Conservation (phyloP, 1,139 yeast genomes). For the Pichia norvegensis region DNA sequence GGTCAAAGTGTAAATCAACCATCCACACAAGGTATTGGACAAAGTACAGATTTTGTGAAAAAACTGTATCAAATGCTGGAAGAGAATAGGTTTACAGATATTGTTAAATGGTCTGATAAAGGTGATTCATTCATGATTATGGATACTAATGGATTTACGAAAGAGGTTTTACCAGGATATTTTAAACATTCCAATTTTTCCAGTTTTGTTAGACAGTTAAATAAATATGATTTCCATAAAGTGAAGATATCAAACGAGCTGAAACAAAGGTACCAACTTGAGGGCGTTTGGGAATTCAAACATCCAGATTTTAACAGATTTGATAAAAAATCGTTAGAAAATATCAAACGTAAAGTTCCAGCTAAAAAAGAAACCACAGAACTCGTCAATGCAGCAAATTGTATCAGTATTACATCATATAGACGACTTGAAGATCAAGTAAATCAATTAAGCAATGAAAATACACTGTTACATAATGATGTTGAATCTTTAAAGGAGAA, state of each 20-base stretch:
- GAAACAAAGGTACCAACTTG: conserved; percentile 45
- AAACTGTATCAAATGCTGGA: conserved; percentile 79
- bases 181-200: conserved; percentile 94
- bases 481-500: conserved; percentile 15
- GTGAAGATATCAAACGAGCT: conserved; percentile 41
- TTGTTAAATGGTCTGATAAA: conserved; percentile 74
- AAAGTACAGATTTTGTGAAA: conserved; percentile 60
- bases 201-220: conserved; percentile 86
- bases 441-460: conserved; percentile 21
- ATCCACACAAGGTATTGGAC: conserved; percentile 1
- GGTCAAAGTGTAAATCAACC: background rate
- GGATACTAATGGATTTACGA: conserved; percentile 85
- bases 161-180: conserved; percentile 75
- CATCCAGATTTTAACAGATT: conserved; percentile 80
- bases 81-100: conserved; percentile 60
- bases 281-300: conserved; percentile 88
- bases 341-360: conserved; percentile 76
- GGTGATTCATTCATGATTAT: conserved; percentile 86
- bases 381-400: conserved; percentile 8
- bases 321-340: conserved; percentile 63
- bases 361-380: conserved; percentile 27
- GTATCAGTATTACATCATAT: conserved; percentile 20
- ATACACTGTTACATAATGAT: conserved; percentile 13
- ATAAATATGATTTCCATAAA: conserved; percentile 95
- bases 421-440: conserved; percentile 23